These are phyloP conservation scores for Curvularia eragrostidis DNA, from an alignment of 2,329 filamentous ascomycete species.

Conservation along the genomic window DNA sequence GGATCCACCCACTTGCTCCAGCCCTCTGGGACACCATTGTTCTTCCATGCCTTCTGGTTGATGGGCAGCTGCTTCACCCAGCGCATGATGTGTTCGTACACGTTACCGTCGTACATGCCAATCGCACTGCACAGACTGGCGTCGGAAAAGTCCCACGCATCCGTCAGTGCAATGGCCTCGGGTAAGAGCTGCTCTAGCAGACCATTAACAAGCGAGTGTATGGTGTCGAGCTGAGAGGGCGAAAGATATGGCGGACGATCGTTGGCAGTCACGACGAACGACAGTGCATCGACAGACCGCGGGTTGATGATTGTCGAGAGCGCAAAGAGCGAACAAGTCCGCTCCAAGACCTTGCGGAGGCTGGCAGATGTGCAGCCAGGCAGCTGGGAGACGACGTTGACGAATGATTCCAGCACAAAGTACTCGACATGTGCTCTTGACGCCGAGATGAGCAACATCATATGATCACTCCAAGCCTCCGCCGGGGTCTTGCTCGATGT, in stretches of 20 bases:
- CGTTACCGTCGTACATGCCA: constrained; percentile 58
- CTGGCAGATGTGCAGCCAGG: constrained; percentile 16
- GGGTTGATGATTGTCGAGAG: constrained; percentile 51
- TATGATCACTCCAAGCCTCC: constrained; percentile 38
- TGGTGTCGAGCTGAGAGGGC: constrained; percentile 43
- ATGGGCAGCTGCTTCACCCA: constrained; percentile 40
- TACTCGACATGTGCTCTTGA: constrained; percentile 38
- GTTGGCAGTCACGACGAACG: constrained; percentile 32
- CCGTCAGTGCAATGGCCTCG: constrained; percentile 57
- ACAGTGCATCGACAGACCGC: constrained; percentile 30
- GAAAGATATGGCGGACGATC: constrained; percentile 1
- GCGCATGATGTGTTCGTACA: constrained; percentile 57
- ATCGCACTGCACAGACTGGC: constrained; percentile 59
- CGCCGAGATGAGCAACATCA: constrained; percentile 35
- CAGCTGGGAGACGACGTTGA: constrained; percentile 4
- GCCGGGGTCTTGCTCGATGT: constrained; percentile 11
- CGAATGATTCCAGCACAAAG: constrained; percentile 31
- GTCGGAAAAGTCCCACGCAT: constrained; percentile 60
- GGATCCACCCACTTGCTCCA: constrained; percentile 14
- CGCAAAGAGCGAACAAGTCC: constrained; percentile 55
- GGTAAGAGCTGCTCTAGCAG: constrained; percentile 56
- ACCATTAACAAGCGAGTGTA: constrained; percentile 38
- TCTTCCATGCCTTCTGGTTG: constrained; percentile 17
- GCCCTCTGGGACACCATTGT: constrained; percentile 1
- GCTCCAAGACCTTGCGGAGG: constrained; percentile 18